Base-by-base conservation (phyloP, 2,329 filamentous ascomycete species). In the Pochonia chlamydosporia region DNA sequence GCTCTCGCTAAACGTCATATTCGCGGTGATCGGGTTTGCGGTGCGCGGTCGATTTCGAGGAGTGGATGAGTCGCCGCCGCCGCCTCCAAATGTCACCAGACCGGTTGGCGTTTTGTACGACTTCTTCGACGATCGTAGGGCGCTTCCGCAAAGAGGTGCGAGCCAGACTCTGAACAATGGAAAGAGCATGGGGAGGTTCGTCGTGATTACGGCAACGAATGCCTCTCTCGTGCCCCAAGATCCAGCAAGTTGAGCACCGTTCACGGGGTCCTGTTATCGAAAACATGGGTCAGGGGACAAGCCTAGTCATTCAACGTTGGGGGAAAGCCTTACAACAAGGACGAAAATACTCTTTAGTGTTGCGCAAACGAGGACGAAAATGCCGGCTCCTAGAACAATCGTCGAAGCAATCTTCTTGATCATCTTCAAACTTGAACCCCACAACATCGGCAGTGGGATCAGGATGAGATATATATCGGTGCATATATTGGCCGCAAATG, bases 381-480 rank as follows among this genome's bases (percentile, higher is more conserved):
- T 60, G 7, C 69, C 68, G 0, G 63, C 62, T 1, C 67, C 60
- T 18, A 71, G 63, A 0, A 72, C 57, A 13, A 67, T 50, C 1
- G 59, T 68, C 2, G 63, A 61, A 0, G 63, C 66, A 13, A 66
- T 58, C 44, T 70, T 71, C 53, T 68, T 69, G 4, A 56, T 44
- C 1, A 52, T 56, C 28, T 57, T 62, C 26, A 70, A 48, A 3
- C 51, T 62, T 0, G 65, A 66, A 11, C 58, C 54, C 63, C 65
- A 70, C 0, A 67, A 56, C 59, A 80, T 74, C 1, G 77, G 76
- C 0, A 78, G 63, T 0, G 78, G 77, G 24, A 82, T 80, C 5
- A 69, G 70, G 48, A 81, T 73, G 7, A 82, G 66, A 48, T 81
- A 82, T 1, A 79, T 50, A 51, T 82, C 79, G 5, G 79, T 82